These are phyloP conservation scores for Entomortierella beljakovae DNA, from an alignment of 192 early-diverging fungal species.

Conservation along the genomic window DNA sequence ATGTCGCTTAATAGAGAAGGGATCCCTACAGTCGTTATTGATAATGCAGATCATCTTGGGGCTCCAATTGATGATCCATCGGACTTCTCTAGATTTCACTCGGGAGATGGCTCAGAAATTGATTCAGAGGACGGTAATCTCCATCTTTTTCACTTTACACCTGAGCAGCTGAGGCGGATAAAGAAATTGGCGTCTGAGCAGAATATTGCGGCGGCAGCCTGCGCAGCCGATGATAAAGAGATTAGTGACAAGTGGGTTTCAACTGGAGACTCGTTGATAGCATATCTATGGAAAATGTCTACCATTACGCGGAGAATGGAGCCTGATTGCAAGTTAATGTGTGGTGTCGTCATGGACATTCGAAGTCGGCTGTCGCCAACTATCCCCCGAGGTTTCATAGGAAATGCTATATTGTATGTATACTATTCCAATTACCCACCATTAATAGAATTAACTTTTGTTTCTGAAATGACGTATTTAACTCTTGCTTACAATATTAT, in stretches of 20 bases:
- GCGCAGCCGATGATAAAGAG: slow-evolving; percentile 52
- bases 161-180: slow-evolving; percentile 34
- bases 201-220: slow-evolving; percentile 51
- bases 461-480: no score
- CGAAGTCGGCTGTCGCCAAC: slow-evolving; percentile 23
- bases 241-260: slow-evolving; percentile 56
- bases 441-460: no score
- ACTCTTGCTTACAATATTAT: neutral
- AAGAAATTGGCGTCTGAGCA: slow-evolving; percentile 52
- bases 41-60: slow-evolving; percentile 9
- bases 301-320: slow-evolving; percentile 49
- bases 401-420: slow-evolving; percentile 52
- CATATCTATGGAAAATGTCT: slow-evolving; percentile 52
- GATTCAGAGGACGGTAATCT: slow-evolving; percentile 19
- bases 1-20: neutral
- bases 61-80: slow-evolving; percentile 7
- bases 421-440: no score
- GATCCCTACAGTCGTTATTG: slow-evolving; percentile 9
- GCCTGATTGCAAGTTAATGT: slow-evolving; percentile 53
- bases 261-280: slow-evolving; percentile 47
- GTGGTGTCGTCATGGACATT: slow-evolving; percentile 51
- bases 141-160: slow-evolving; percentile 39
- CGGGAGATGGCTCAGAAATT: neutral
- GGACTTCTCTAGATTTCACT: neutral
- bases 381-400: slow-evolving; percentile 38